These are phyloP conservation scores for Stenocarpella maydis DNA, from an alignment of 2,329 filamentous ascomycete genomes.

Conservation along the genomic window DNA sequence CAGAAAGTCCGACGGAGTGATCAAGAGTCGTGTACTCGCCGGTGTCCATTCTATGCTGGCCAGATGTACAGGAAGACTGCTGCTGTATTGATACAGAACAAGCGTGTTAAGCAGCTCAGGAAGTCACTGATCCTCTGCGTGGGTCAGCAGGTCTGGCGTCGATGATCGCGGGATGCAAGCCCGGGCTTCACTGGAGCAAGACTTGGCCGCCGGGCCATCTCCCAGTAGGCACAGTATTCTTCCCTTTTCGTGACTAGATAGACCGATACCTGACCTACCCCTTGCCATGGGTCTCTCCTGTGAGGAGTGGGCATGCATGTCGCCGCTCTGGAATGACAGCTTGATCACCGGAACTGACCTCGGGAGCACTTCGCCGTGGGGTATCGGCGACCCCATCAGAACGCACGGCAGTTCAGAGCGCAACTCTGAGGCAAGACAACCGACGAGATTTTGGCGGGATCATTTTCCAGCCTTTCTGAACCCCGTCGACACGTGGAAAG, in stretches of 20 bases:
- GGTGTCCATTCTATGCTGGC: neutral
- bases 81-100: neutral
- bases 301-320: neutral
- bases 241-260: neutral
- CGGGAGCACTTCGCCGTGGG: neutral
- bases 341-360: neutral
- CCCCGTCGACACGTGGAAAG: constrained; percentile 19
- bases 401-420: constrained; percentile 13
- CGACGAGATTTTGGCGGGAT: constrained; percentile 23
- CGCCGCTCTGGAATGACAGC: neutral
- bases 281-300: neutral
- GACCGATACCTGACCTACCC: neutral
- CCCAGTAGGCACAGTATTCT: neutral
- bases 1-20: neutral
- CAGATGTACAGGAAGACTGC: neutral
- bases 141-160: neutral
- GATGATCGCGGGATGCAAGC: neutral
- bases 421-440: neutral
- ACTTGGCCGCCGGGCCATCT: no score
- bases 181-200: neutral
- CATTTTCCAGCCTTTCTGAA: constrained; percentile 14
- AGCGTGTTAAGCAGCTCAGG: neutral
- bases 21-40: neutral
- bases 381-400: neutral
- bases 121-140: neutral